Percentiles rank a stretch among this genome's conserved stretches.
phyloP scores from a whole-genome alignment of 306 rosid genomes.

The Quercus wislizeni region DNA sequence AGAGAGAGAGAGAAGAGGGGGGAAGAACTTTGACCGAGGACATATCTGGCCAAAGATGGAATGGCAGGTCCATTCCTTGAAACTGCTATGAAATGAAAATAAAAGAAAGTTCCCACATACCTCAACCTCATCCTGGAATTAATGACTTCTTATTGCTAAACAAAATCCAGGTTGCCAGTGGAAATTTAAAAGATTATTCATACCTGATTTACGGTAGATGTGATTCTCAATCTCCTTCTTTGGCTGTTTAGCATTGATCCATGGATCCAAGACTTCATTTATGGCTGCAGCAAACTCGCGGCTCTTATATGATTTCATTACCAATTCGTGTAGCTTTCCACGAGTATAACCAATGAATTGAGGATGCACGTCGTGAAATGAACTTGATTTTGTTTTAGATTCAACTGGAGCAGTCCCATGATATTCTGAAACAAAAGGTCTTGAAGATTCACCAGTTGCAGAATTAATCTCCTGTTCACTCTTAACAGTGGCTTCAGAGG shows the following conservation, averaged over 20 bases:
- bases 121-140: background rate
- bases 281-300: slow-evolving; percentile 95
- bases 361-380: slow-evolving; percentile 62
- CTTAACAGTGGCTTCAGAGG: slow-evolving; percentile 36
- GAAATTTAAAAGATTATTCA: slow-evolving; percentile 5
- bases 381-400: slow-evolving; percentile 19
- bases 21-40: background rate
- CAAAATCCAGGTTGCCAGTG: background rate
- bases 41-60: background rate
- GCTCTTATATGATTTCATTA: slow-evolving; percentile 90
- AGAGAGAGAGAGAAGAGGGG: too few species aligned
- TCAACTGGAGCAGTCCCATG: slow-evolving; percentile 30
- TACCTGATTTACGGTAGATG: slow-evolving; percentile 86
- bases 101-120: background rate
- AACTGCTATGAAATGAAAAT: background rate
- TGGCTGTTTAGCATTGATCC: slow-evolving; percentile 94
- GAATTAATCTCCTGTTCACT: slow-evolving; percentile 40
- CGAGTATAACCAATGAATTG: slow-evolving; percentile 88
- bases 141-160: background rate
- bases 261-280: slow-evolving; percentile 95
- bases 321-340: slow-evolving; percentile 90
- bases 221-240: slow-evolving; percentile 89
- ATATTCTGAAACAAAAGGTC: slow-evolving; percentile 29
- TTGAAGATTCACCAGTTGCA: slow-evolving; percentile 40
- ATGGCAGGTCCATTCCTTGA: background rate